Conservation (phyloP, 2,329 filamentous ascomycete genomes). For the Claviceps africana region DNA sequence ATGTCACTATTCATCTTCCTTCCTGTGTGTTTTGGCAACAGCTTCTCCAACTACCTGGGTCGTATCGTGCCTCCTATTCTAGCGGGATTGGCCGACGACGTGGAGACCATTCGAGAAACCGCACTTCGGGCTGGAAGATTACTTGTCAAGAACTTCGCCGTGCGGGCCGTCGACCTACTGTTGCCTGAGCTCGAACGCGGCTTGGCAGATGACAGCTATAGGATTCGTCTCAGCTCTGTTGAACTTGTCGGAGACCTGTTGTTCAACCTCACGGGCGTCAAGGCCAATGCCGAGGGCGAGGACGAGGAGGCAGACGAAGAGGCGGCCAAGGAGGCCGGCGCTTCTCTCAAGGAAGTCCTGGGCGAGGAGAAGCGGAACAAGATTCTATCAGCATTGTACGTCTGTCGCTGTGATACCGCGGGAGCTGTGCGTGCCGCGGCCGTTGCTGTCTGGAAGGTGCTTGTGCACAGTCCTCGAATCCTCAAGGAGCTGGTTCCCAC, state of each 20-base stretch:
- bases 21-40: slow-evolving; percentile 97
- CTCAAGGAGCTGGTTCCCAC: slow-evolving; percentile 93
- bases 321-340: slow-evolving; percentile 68
- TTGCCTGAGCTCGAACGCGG: slow-evolving; percentile 91
- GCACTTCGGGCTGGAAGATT: slow-evolving; percentile 84
- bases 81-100: slow-evolving; percentile 83
- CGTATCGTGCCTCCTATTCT: slow-evolving; percentile 93
- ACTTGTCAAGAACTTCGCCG: slow-evolving; percentile 95
- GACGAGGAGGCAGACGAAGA: slow-evolving; percentile 55
- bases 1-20: slow-evolving; percentile 99
- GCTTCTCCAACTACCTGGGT: slow-evolving; percentile 88
- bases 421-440: slow-evolving; percentile 80
- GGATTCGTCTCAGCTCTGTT: slow-evolving; percentile 94
- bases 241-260: slow-evolving; percentile 92
- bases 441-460: slow-evolving; percentile 88
- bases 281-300: slow-evolving; percentile 62
- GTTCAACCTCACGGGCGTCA: slow-evolving; percentile 95
- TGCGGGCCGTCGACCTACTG: slow-evolving; percentile 83
- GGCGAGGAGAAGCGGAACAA: slow-evolving; percentile 95
- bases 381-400: slow-evolving; percentile 91
- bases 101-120: slow-evolving; percentile 95
- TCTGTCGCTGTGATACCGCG: slow-evolving; percentile 94
- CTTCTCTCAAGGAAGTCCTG: slow-evolving; percentile 85
- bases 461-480: slow-evolving; percentile 81
- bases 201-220: slow-evolving; percentile 92